Conservation (phyloP, 805 yeast species). For the Metschnikowia bowlesiae region DNA sequence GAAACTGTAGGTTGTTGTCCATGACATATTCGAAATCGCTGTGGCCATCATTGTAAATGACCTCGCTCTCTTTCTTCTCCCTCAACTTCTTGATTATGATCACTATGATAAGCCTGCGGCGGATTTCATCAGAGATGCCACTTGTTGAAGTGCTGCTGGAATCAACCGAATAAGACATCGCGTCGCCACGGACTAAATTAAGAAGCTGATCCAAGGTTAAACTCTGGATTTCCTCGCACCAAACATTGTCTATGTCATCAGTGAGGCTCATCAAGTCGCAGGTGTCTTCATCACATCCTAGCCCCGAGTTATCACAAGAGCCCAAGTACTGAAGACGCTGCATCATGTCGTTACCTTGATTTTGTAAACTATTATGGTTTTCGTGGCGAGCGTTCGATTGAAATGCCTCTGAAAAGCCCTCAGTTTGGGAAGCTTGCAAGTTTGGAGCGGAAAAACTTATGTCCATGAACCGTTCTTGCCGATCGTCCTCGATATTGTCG, state of each 20-base stretch:
- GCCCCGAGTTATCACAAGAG: not conserved
- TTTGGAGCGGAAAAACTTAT: constrained; percentile 4
- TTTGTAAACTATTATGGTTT: not conserved
- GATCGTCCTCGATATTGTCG: constrained; percentile 4
- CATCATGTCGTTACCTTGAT: not conserved
- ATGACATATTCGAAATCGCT: constrained; percentile 32
- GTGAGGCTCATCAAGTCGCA: not conserved
- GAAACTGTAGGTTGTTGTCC: constrained; percentile 40
- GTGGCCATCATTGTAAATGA: constrained; percentile 20
- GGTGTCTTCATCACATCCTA: not conserved
- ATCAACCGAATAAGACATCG: constrained; percentile 4
- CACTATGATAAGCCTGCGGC: constrained; percentile 33
- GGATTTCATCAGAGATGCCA: constrained; percentile 27
- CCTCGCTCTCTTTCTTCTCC: constrained; percentile 33
- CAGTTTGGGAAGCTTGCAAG: not conserved
- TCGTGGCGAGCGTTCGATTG: not conserved
- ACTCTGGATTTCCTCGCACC: constrained; percentile 36
- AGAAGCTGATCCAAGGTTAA: constrained; percentile 35
- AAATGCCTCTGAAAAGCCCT: not conserved
- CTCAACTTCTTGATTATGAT: constrained; percentile 34
- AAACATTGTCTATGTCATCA: not conserved
- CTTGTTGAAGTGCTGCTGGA: constrained; percentile 6
- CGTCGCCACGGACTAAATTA: constrained; percentile 29
- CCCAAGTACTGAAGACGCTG: not conserved
- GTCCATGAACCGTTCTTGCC: constrained; percentile 7